Evolutionary conservation across 306 rosid species (phyloP).

Genomic region (Lathyrus oleraceus): DNA sequence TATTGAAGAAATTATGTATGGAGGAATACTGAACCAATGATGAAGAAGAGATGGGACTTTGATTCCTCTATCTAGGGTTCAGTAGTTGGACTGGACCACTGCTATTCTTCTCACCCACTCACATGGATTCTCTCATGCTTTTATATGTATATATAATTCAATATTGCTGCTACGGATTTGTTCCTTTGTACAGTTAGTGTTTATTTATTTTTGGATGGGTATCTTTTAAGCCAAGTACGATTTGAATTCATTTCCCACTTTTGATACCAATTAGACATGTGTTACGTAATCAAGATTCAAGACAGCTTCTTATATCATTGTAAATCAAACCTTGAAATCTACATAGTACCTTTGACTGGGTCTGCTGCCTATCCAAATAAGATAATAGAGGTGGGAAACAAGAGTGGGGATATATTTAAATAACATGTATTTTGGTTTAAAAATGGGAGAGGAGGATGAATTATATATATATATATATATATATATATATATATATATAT

Average conservation of each 20-base stretch:
- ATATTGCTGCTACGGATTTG: slow-evolving; percentile 25
- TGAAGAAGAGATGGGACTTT: slow-evolving; percentile 57
- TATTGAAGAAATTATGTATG: slow-evolving; percentile 39
- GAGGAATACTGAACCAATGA: slow-evolving; percentile 64
- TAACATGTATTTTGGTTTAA: too few species aligned
- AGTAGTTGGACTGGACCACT: slow-evolving; percentile 53
- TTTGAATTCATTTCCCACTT: slow-evolving; percentile 17
- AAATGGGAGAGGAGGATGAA: too few species aligned
- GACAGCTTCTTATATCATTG: slow-evolving; percentile 3
- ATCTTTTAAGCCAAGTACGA: slow-evolving; percentile 24
- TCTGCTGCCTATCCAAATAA: background rate
- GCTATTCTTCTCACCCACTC: slow-evolving; percentile 48
- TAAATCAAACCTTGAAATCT: background rate
- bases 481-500: too few species aligned
- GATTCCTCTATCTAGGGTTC: slow-evolving; percentile 56
- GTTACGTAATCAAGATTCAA: slow-evolving; percentile 1
- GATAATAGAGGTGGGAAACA: too few species aligned
- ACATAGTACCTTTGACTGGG: background rate
- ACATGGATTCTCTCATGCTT: slow-evolving; percentile 48
- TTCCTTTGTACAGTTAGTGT: slow-evolving; percentile 8
- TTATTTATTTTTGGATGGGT: slow-evolving; percentile 14
- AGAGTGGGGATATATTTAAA: too few species aligned
- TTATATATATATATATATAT: too few species aligned
- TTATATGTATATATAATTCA: slow-evolving; percentile 2
- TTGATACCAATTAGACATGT: slow-evolving; percentile 4